Conservation (phyloP, 2,329 filamentous ascomycete genomes). For the Lachnellula cervina region DNA sequence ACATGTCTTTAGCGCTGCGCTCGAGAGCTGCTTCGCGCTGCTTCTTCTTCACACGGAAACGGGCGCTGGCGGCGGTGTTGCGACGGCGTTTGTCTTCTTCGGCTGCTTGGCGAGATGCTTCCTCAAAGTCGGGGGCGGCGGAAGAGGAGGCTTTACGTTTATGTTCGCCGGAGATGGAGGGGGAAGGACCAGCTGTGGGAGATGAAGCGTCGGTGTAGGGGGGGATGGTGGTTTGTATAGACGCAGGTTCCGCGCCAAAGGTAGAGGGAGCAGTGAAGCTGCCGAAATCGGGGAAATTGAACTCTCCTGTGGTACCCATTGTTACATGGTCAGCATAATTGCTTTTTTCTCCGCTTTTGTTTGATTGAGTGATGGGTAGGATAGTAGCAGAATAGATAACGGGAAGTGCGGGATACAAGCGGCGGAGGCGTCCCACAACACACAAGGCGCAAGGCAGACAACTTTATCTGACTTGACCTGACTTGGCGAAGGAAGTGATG, state of each 20-base stretch:
- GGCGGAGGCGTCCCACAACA: neutral
- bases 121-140: constrained; percentile 55
- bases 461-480: neutral
- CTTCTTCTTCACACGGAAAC: constrained; percentile 95
- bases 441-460: neutral
- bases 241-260: constrained; percentile 7
- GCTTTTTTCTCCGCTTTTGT: constrained; percentile 6
- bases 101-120: constrained; percentile 66
- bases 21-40: constrained; percentile 84
- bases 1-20: constrained; percentile 75
- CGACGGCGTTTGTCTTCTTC: constrained; percentile 88
- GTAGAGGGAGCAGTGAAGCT: constrained; percentile 19
- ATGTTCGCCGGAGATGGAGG: constrained; percentile 15
- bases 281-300: constrained; percentile 30
- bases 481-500: constrained; percentile 8
- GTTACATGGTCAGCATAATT: constrained; percentile 27
- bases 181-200: constrained; percentile 17
- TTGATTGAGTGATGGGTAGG: neutral
- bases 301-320: constrained; percentile 28
- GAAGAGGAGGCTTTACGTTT: constrained; percentile 33
- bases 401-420: constrained; percentile 2
- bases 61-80: constrained; percentile 82
- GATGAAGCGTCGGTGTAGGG: constrained; percentile 10
- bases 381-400: neutral
- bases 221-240: neutral